Evolutionary conservation across 208 protist species (phyloP), one percentile per base, ranked within the genome.

Genomic region (Wallacemonas sp.): DNA sequence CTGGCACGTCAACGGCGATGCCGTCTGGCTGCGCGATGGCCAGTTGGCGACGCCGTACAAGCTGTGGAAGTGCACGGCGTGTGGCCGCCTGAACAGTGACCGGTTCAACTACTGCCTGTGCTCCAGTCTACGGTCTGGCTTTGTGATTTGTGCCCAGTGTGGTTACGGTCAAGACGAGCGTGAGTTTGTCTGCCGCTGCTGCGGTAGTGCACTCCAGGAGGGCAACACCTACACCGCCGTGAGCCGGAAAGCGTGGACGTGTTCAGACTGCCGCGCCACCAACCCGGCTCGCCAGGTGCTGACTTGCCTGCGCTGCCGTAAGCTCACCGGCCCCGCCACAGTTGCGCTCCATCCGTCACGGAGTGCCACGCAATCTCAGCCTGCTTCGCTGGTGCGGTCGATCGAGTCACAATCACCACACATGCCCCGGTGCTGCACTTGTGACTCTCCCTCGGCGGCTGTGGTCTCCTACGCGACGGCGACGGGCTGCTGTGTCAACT

Each of bases 71-170:
- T 96, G 91, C 64, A 59, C 76, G 19, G 34, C 70, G 8, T 96
- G 91, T 61, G 88, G 86, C 2, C 78, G 88, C 15, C 63, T 84
- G 28, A 96, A 96, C 70, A 96, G 86, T 70, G 88, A 93, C 70
- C 80, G 91, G 46, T 94, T 86, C 73, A 94, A 90, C 70, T 96
- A 94, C 77, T 96, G 91, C 66, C 41, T 87, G 55, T 96, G 91
- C 79, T 91, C 91, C 26, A 72, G 83, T 9, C 70, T 96, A 64
- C 87, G 86, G 17, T 84, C 86, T 66, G 75, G 84, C 14, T 79
- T 92, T 49, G 77, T 93, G 24, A 21, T 84, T 21, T 96, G 91
- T 44, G 59, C 45, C 26, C 31, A 53, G 14, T 96, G 91, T 63
- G 67, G 74, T 15, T 85, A 93, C 72, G 79, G 67, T 5, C 91